These are phyloP conservation scores for Xerocomus brunneocitrinus DNA, from an alignment of 768 basidiomycete genomes.

Conservation along the genomic window DNA sequence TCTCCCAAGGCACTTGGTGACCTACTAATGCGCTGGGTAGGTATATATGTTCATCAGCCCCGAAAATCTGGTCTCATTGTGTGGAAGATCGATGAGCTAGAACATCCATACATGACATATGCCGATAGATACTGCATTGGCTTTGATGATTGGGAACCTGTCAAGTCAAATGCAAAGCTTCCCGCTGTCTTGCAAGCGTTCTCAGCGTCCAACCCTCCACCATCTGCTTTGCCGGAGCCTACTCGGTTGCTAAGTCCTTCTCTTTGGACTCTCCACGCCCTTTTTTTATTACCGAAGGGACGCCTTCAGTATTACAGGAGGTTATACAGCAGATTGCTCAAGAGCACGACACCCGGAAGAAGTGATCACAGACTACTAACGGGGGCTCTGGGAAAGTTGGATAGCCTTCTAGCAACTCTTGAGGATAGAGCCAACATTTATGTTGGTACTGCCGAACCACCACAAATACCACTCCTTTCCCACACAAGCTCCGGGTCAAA, in stretches of 20 bases:
- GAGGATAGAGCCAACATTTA: slow-evolving; percentile 51
- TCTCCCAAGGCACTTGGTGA: slow-evolving; percentile 94
- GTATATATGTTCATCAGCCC: slow-evolving; percentile 25
- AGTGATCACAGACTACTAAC: slow-evolving; percentile 82
- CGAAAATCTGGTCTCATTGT: slow-evolving; percentile 16
- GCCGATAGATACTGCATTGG: slow-evolving; percentile 64
- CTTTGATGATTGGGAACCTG: slow-evolving; percentile 82
- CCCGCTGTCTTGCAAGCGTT: slow-evolving; percentile 63
- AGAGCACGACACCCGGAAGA: slow-evolving; percentile 79
- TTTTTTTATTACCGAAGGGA: slow-evolving; percentile 82
- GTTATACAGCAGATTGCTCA: slow-evolving; percentile 79
- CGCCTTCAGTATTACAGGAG: slow-evolving; percentile 91
- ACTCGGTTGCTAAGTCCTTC: slow-evolving; percentile 34
- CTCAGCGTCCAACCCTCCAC: slow-evolving; percentile 60
- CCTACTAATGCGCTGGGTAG: slow-evolving; percentile 94
- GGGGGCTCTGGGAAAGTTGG: slow-evolving; percentile 77
- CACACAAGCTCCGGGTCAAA: background rate
- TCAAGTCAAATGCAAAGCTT: slow-evolving; percentile 72
- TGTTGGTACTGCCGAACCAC: slow-evolving; percentile 9
- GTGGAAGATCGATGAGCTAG: slow-evolving; percentile 83
- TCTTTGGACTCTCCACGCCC: slow-evolving; percentile 78
- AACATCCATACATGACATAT: slow-evolving; percentile 81
- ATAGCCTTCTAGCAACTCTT: slow-evolving; percentile 61
- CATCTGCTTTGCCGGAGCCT: slow-evolving; percentile 36
- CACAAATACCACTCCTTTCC: background rate